Evolutionary conservation across 768 basidiomycete genomes (phyloP).

Genomic region (Hebeloma cylindrosporum): DNA sequence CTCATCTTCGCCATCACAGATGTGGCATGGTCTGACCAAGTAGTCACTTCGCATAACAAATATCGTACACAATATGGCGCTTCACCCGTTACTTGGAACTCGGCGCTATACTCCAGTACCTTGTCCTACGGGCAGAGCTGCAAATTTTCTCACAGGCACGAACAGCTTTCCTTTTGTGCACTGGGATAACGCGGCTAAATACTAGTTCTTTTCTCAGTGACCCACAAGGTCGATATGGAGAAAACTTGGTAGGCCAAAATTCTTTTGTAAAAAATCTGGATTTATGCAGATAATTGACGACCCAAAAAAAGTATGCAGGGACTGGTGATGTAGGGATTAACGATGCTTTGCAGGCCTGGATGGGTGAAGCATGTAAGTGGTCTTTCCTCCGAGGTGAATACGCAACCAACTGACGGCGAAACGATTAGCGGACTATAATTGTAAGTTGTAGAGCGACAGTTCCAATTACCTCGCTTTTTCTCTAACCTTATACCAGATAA

Average conservation of each 20-base stretch:
- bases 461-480: neutral
- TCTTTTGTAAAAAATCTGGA: neutral
- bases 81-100: conserved; percentile 22
- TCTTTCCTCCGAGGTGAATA: neutral
- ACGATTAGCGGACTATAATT: conserved; percentile 29
- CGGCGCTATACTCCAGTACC: conserved; percentile 19
- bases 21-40: conserved; percentile 11
- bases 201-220: neutral
- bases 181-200: neutral
- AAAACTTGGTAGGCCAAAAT: conserved; percentile 27
- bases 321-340: conserved; percentile 18
- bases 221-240: conserved; percentile 23
- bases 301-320: conserved; percentile 17
- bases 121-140: conserved; percentile 24
- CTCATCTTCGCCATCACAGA: too few species aligned
- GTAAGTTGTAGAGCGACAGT: conserved; percentile 4
- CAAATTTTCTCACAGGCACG: conserved; percentile 27
- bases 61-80: conserved; percentile 25
- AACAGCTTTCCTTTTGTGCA: neutral
- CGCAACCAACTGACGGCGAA: neutral
- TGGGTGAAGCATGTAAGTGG: conserved; percentile 29
- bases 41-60: conserved; percentile 18
- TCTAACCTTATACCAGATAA: conserved; percentile 20
- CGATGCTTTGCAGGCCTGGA: conserved; percentile 24
- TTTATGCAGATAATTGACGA: neutral